A percentile compares a stretch with the other conserved stretches of the same genome.
Evolutionary conservation across 2,329 filamentous ascomycete species (phyloP).

Genomic region (Sclerotinia glacialis): DNA sequence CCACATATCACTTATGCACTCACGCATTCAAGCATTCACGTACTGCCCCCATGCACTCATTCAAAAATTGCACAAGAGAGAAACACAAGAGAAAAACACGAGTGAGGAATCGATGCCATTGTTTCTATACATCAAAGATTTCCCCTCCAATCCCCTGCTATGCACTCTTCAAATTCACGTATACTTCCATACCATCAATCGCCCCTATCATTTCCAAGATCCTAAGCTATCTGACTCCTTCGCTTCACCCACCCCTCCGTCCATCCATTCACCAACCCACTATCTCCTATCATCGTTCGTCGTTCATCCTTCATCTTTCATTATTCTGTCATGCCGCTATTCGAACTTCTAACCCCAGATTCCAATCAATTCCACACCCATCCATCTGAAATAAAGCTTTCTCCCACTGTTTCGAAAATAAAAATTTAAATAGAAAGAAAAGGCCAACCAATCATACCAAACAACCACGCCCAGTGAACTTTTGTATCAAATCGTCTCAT

Average conservation of each 20-base stretch:
- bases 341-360: constrained; percentile 5
- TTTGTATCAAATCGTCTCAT: constrained; percentile 3
- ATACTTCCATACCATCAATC: not conserved
- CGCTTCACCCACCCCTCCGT: not conserved
- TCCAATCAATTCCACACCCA: not conserved
- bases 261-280: not conserved
- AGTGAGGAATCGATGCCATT: not conserved
- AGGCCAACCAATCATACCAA: not conserved
- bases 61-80: not conserved
- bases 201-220: not conserved
- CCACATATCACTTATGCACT: no score
- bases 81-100: not conserved
- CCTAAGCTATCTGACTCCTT: not conserved
- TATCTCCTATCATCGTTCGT: not conserved
- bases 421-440: not conserved
- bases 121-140: not conserved
- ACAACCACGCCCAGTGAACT: not conserved
- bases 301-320: constrained; percentile 1
- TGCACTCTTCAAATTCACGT: not conserved
- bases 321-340: not conserved
- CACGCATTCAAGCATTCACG: no score
- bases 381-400: not conserved
- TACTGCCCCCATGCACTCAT: not conserved
- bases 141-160: not conserved
- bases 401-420: constrained; percentile 8